phyloP scores from a whole-genome alignment of 2,329 filamentous ascomycete species.

The Plenodomus lindquistii region DNA sequence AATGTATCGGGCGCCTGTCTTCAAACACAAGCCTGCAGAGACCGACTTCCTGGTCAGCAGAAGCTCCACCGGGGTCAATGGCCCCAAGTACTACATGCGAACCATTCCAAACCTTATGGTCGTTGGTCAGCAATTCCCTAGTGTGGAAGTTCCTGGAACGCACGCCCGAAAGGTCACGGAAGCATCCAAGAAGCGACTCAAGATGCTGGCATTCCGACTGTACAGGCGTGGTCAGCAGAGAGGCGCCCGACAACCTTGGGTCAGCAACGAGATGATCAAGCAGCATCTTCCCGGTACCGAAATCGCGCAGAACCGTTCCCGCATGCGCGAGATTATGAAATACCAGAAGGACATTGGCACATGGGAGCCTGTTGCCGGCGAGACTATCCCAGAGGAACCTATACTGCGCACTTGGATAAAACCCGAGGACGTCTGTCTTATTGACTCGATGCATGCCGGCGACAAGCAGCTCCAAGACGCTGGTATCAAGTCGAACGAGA shows the following conservation, averaged over 20 bases:
- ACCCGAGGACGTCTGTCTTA: conserved; percentile 90
- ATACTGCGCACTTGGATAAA: conserved; percentile 86
- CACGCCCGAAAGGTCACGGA: conserved; percentile 95
- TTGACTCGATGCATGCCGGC: conserved; percentile 96
- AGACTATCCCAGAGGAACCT: conserved; percentile 78
- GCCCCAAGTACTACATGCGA: conserved; percentile 79
- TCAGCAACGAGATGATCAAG: conserved; percentile 67
- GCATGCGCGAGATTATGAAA: conserved; percentile 92
- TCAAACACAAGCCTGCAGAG: conserved; percentile 75
- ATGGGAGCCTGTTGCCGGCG: conserved; percentile 72
- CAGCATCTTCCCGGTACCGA: conserved; percentile 88
- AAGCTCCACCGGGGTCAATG: conserved; percentile 76
- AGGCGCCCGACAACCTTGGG: conserved; percentile 74
- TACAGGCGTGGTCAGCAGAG: conserved; percentile 74
- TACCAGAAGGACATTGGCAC: conserved; percentile 88
- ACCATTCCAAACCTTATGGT: conserved; percentile 90
- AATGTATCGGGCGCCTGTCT: conserved; percentile 93
- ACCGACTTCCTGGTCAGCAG: conserved; percentile 88
- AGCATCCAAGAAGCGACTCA: conserved; percentile 93
- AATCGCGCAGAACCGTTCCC: conserved; percentile 93
- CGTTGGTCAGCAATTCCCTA: conserved; percentile 91
- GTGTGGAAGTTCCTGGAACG: conserved; percentile 87
- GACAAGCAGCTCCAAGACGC: conserved; percentile 89
- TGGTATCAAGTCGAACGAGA: conserved; percentile 73
- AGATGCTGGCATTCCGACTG: conserved; percentile 92